phyloP scores from a whole-genome alignment of 2,329 filamentous ascomycete genomes.

The Cladophialophora chaetospira region DNA sequence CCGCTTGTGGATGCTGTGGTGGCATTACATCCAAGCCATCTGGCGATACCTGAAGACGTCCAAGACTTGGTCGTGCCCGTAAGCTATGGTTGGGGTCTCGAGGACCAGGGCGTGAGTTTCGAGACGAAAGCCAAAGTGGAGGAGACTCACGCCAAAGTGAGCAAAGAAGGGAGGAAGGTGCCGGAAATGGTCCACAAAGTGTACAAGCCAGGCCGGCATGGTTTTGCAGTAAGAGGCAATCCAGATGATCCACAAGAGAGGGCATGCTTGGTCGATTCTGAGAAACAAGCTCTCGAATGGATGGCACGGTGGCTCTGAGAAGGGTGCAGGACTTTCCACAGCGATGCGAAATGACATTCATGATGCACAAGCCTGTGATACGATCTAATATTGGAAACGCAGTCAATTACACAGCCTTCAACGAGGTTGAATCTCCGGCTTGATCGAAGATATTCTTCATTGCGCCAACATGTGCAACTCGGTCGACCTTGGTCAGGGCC shows the following conservation, averaged over 20 bases:
- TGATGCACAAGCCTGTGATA: neutral
- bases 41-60: slow-evolving; percentile 53
- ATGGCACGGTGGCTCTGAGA: slow-evolving; percentile 30
- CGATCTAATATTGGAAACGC: neutral
- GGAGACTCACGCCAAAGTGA: slow-evolving; percentile 29
- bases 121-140: slow-evolving; percentile 33
- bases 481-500: too few species aligned
- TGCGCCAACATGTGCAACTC: too few species aligned
- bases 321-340: too few species aligned
- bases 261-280: slow-evolving; percentile 40
- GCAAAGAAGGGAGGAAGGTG: slow-evolving; percentile 29
- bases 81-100: slow-evolving; percentile 32
- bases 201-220: slow-evolving; percentile 41
- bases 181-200: slow-evolving; percentile 39
- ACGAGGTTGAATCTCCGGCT: too few species aligned
- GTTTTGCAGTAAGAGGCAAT: slow-evolving; percentile 43
- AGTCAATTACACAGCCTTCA: too few species aligned
- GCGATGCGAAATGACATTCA: too few species aligned
- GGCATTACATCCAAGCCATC: slow-evolving; percentile 55
- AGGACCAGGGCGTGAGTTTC: slow-evolving; percentile 31
- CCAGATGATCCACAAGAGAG: slow-evolving; percentile 41
- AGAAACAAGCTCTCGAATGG: slow-evolving; percentile 37
- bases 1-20: slow-evolving; percentile 56
- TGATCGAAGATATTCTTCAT: too few species aligned
- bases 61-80: slow-evolving; percentile 33